These are phyloP conservation scores for Penicillium maclennaniae DNA, from an alignment of 495 filamentous ascomycete species.

Conservation along the genomic window DNA sequence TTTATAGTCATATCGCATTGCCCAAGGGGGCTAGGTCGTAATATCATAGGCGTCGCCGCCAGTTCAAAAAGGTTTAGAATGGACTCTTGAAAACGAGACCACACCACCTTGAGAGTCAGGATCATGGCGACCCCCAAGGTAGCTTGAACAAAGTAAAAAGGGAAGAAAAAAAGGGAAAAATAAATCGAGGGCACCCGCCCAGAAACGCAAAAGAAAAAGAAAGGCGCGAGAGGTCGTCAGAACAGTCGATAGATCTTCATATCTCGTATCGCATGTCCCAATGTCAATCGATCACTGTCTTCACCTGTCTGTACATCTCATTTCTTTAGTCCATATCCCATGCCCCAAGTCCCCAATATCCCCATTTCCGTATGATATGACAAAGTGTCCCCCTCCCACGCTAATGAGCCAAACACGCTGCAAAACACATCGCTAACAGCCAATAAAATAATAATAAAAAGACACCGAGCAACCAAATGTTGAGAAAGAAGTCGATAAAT, in stretches of 20 bases:
- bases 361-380: constrained; percentile 1
- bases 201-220: constrained; percentile 10
- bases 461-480: neutral
- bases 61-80: constrained; percentile 11
- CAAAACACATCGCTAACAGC: neutral
- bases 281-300: neutral
- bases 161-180: neutral
- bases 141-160: neutral
- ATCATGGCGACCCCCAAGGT: neutral
- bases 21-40: constrained; percentile 5
- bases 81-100: neutral
- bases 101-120: constrained; percentile 8
- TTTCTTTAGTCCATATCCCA: neutral
- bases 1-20: neutral
- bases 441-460: neutral
- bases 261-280: constrained; percentile 1
- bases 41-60: constrained; percentile 22
- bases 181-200: constrained; percentile 10
- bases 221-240: constrained; percentile 6
- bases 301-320: neutral
- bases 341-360: neutral
- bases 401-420: constrained; percentile 6
- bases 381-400: neutral
- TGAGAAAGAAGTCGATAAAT: neutral
- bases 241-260: constrained; percentile 1